Percentiles rank a stretch among this genome's conserved stretches.
phyloP scores from a whole-genome alignment of 2,329 filamentous ascomycete genomes.

The Aureobasidium sp. region DNA sequence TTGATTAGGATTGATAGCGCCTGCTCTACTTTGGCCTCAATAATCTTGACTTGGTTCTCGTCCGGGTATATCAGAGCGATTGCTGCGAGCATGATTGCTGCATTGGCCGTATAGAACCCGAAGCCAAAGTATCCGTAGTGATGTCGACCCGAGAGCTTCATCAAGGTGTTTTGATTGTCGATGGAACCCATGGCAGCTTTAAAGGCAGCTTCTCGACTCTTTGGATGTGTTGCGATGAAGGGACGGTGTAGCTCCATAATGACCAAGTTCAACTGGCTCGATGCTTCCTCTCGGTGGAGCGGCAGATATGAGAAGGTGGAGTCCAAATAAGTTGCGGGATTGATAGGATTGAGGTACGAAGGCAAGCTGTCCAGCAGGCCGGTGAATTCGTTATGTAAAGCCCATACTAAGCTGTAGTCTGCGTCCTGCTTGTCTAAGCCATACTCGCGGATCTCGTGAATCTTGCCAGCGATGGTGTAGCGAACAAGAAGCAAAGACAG shows the following conservation, averaged over 20 bases:
- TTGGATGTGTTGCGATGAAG: background rate
- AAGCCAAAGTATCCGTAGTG: background rate
- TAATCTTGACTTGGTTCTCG: background rate
- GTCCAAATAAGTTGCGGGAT: background rate
- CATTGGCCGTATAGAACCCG: background rate
- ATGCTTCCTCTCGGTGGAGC: background rate
- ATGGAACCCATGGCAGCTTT: background rate
- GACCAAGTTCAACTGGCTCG: background rate
- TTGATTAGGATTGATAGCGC: background rate
- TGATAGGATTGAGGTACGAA: background rate
- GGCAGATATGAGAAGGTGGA: background rate
- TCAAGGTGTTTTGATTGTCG: background rate
- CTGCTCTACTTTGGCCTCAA: background rate
- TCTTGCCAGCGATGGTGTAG: background rate
- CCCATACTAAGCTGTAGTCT: background rate
- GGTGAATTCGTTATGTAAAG: background rate
- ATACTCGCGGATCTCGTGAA: background rate
- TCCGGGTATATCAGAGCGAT: background rate
- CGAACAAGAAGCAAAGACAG: background rate
- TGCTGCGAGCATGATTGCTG: background rate
- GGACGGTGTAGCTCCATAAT: background rate
- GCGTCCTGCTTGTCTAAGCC: background rate
- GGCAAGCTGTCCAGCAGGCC: background rate
- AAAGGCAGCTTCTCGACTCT: background rate
- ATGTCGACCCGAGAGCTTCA: background rate